Base-by-base conservation (phyloP, 495 filamentous ascomycete genomes). In the Neurospora sp. region DNA sequence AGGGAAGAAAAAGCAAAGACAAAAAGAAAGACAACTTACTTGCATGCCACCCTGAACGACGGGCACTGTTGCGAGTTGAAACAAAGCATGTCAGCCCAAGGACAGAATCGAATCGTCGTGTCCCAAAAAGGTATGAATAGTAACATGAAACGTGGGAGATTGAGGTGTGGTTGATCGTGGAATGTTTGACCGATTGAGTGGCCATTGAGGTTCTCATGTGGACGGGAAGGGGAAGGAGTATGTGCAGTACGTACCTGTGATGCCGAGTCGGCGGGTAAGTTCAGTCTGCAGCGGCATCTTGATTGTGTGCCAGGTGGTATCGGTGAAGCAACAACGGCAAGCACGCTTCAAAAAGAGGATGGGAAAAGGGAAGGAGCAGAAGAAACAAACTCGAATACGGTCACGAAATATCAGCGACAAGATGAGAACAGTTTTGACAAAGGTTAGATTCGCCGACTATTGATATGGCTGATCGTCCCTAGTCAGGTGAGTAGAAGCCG, bases 1-100 rank as follows among this genome's bases (percentile, higher is more conserved):
- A 40, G 16, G 18, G 5, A 40, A 22, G 38, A 41, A n/a, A 16
- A 77, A 27, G 85, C 89, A 90, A 90, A 93, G 88, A 35, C 40
- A 40, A 69, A 69, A 35, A 37, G 5, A 37, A 71, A 71, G 39
- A 31, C 42, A 70, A 77, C 79, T 77, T 77, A 78, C 78, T 74
- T 82, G 79, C 81, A 97, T 98, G 72, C 96, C 96, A 80, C 96
- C 96, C 86, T 99, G 96, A 66, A 99, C 93, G n/a, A 99, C 87
- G 73, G 96, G 96, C 75, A 98, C 94, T 96, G 76, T 74, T 48
- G 70, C 27, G 73, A 73, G n/a, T 73, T 48, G 44, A 78, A 73
- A 71, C 12, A 75, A n/a, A 70, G 35, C 66, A 70, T 71, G 76
- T 82, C 74, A 82, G 79, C 73, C 72, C 69, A 69, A 66, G 53